Percentiles rank a stretch among this genome's conserved stretches.
phyloP scores from a whole-genome alignment of 371 early-diverging fungal species.

The Vittaforma corneae region DNA sequence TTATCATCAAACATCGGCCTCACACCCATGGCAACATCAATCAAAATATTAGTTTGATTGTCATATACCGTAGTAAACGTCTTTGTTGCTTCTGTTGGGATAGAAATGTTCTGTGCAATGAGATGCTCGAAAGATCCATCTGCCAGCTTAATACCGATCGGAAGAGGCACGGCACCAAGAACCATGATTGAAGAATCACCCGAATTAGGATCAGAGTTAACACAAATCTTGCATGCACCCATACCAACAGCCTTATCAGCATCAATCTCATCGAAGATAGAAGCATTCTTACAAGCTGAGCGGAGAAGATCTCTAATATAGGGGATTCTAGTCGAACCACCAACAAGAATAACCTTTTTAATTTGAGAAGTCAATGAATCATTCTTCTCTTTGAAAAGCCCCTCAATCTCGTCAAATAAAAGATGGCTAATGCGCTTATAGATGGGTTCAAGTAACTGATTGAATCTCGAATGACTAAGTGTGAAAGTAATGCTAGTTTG shows the following conservation, averaged over 20 bases:
- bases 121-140: constrained; percentile 47
- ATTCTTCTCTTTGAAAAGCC: constrained; percentile 17
- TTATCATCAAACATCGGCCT: constrained; percentile 31
- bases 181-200: constrained; percentile 30
- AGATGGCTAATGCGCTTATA: constrained; percentile 36
- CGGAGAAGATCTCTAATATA: constrained; percentile 49
- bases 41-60: constrained; percentile 50
- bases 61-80: constrained; percentile 53
- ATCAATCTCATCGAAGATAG: constrained; percentile 49
- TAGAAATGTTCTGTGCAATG: constrained; percentile 35
- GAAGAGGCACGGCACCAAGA: constrained; percentile 51
- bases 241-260: constrained; percentile 56
- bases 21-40: constrained; percentile 47
- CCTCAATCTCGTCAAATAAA: constrained; percentile 20
- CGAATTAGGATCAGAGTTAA: constrained; percentile 32
- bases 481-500: constrained; percentile 62
- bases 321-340: constrained; percentile 58
- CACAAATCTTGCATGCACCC: constrained; percentile 56
- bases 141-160: constrained; percentile 50
- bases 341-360: constrained; percentile 54
- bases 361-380: constrained; percentile 20
- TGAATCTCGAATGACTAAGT: constrained; percentile 41
- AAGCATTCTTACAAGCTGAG: constrained; percentile 44
- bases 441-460: constrained; percentile 39
- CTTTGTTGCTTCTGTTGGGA: constrained; percentile 46